Conservation (phyloP, 208 protist genomes). For the Angomonas ambiguus region DNA sequence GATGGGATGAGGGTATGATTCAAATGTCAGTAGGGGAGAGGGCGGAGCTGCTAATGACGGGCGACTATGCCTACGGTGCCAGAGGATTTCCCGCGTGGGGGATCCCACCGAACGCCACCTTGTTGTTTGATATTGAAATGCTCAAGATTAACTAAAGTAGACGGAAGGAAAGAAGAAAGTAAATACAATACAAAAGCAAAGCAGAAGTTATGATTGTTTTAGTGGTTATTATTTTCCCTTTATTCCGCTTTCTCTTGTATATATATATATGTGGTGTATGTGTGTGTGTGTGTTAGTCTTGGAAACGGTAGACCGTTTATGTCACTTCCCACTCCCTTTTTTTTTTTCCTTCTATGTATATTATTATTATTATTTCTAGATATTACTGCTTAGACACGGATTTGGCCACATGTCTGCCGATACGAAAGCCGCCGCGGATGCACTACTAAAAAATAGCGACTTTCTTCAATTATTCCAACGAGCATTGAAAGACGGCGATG, state of each 20-base stretch:
- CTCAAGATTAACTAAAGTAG: constrained; percentile 50
- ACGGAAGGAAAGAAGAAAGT: constrained; percentile 1
- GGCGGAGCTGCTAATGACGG: constrained; percentile 72
- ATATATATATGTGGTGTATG: not conserved
- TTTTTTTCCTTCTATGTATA: not conserved
- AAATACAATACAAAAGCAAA: not conserved
- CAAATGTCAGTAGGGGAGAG: constrained; percentile 83
- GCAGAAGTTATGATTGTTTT: not conserved
- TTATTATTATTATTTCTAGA: not conserved
- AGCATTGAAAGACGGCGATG: constrained; percentile 31
- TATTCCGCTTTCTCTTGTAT: no score
- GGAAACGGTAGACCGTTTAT: no score
- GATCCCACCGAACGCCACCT: constrained; percentile 68
- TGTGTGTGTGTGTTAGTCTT: not conserved
- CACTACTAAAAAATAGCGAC: constrained; percentile 67
- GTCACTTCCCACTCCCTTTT: no score
- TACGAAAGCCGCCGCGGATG: constrained; percentile 36
- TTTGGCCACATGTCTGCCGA: constrained; percentile 9
- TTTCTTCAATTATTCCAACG: constrained; percentile 81
- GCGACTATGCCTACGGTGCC: constrained; percentile 82
- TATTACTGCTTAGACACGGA: not conserved
- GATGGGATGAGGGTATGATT: constrained; percentile 93
- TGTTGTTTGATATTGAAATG: constrained; percentile 90
- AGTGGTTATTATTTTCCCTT: not conserved
- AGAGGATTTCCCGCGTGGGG: constrained; percentile 87